A percentile compares a stretch with the other conserved stretches of the same genome.
Evolutionary conservation across 2,329 filamentous ascomycete genomes (phyloP).

Genomic region (Xylaria sp.): DNA sequence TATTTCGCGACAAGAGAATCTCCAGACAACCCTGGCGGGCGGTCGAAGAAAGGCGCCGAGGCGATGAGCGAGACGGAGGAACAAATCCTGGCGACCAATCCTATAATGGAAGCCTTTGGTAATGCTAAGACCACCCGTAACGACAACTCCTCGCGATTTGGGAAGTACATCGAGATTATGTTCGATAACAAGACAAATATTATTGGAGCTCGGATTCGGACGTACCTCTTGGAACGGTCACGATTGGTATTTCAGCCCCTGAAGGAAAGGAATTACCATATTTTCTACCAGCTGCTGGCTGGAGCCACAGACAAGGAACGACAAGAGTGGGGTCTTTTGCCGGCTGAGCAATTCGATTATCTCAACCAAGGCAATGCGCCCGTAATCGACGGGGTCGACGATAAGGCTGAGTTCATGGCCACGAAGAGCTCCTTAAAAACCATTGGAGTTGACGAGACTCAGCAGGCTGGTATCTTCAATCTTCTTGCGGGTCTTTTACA

Average conservation of each 20-base stretch:
- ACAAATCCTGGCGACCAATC: slow-evolving; percentile 97
- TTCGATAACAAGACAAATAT: slow-evolving; percentile 96
- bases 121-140: slow-evolving; percentile 99
- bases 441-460: slow-evolving; percentile 80
- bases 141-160: slow-evolving; percentile 98
- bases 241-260: slow-evolving; percentile 96
- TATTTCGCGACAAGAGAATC: slow-evolving; percentile 98
- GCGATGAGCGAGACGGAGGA: slow-evolving; percentile 98
- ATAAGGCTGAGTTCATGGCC: slow-evolving; percentile 91
- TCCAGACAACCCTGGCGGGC: slow-evolving; percentile 84
- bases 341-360: slow-evolving; percentile 93
- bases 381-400: slow-evolving; percentile 92
- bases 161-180: slow-evolving; percentile 99
- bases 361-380: slow-evolving; percentile 94
- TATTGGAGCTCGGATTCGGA: slow-evolving; percentile 96
- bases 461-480: slow-evolving; percentile 88
- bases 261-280: slow-evolving; percentile 98
- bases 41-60: slow-evolving; percentile 78
- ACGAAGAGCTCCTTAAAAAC: slow-evolving; percentile 87
- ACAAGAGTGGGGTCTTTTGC: slow-evolving; percentile 80
- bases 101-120: slow-evolving; percentile 99
- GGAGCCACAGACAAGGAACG: slow-evolving; percentile 88
- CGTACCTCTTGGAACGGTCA: slow-evolving; percentile 93
- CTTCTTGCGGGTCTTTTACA: slow-evolving; percentile 91
- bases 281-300: slow-evolving; percentile 97